Percentiles rank a stretch among this genome's conserved stretches.
Evolutionary conservation across 2,329 filamentous ascomycete species (phyloP).

Genomic region (Talaromyces albobiverticillius): DNA sequence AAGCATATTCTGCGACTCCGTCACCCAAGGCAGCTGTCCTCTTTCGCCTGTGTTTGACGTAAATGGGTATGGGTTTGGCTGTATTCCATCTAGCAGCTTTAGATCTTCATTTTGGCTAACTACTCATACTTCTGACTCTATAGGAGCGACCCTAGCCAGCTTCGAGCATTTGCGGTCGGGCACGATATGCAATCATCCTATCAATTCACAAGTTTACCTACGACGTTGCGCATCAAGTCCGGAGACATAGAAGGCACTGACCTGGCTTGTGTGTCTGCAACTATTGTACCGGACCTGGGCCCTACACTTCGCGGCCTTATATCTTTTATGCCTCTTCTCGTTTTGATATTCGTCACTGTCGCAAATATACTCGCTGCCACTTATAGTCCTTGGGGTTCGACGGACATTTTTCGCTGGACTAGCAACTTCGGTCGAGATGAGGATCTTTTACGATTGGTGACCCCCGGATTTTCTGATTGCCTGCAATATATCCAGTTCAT

Average conservation of each 20-base stretch:
- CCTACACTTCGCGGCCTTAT: constrained; percentile 64
- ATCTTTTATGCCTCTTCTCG: constrained; percentile 71
- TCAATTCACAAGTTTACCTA: constrained; percentile 76
- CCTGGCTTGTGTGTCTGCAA: constrained; percentile 78
- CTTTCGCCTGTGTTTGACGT: constrained; percentile 68
- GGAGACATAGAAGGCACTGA: constrained; percentile 63
- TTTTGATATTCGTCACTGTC: constrained; percentile 75
- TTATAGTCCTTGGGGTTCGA: constrained; percentile 90
- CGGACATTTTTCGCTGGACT: constrained; percentile 91
- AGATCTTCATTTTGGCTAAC: constrained; percentile 9
- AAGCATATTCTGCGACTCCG: constrained; percentile 64
- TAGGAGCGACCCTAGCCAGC: constrained; percentile 45
- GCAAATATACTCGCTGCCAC: constrained; percentile 82
- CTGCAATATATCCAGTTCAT: constrained; percentile 96
- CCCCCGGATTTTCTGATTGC: constrained; percentile 93
- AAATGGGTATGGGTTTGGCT: constrained; percentile 43
- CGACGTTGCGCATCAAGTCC: constrained; percentile 71
- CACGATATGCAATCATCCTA: constrained; percentile 80
- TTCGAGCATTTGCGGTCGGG: constrained; percentile 71
- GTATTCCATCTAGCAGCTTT: not conserved
- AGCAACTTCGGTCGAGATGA: constrained; percentile 95
- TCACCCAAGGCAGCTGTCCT: constrained; percentile 66
- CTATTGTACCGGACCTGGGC: constrained; percentile 80
- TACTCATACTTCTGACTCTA: not conserved
- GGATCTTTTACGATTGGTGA: constrained; percentile 86